Percentiles rank a stretch among this genome's conserved stretches.
phyloP scores from a whole-genome alignment of 129 eudicot species.

The Artemisia tridentata region DNA sequence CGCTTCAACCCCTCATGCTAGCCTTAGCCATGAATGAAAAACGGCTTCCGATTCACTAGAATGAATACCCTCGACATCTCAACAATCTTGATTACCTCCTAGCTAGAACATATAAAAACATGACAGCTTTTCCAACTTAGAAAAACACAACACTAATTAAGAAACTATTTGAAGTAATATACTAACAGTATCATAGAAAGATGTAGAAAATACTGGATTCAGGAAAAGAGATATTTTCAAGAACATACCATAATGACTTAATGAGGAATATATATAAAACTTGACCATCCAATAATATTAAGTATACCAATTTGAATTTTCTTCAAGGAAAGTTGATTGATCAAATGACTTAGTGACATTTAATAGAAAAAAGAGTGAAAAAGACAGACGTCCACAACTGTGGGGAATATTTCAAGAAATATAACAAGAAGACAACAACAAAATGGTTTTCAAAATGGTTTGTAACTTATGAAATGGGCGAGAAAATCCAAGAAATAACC shows the following conservation, averaged over 20 bases:
- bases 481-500: constrained; percentile 28
- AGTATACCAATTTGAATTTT: neutral
- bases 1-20: too few species aligned
- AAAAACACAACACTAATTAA: too few species aligned
- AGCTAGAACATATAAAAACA: too few species aligned
- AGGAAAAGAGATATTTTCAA: neutral
- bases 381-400: constrained; percentile 15
- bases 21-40: too few species aligned
- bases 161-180: too few species aligned
- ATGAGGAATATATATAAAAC: neutral
- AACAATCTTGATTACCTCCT: too few species aligned
- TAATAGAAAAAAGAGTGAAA: neutral
- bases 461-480: constrained; percentile 8
- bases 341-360: constrained; percentile 8
- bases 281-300: neutral
- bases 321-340: constrained; percentile 2
- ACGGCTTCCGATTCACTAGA: too few species aligned
- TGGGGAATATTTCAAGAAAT: constrained; percentile 4
- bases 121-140: too few species aligned
- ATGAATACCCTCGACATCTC: too few species aligned
- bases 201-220: too few species aligned
- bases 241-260: constrained; percentile 23
- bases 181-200: too few species aligned
- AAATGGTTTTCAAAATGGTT: neutral
- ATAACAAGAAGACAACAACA: neutral